Percentiles rank a stretch among this genome's conserved stretches.
phyloP scores from a whole-genome alignment of 2,329 filamentous ascomycete genomes.

The Blumeriella jaapii region DNA sequence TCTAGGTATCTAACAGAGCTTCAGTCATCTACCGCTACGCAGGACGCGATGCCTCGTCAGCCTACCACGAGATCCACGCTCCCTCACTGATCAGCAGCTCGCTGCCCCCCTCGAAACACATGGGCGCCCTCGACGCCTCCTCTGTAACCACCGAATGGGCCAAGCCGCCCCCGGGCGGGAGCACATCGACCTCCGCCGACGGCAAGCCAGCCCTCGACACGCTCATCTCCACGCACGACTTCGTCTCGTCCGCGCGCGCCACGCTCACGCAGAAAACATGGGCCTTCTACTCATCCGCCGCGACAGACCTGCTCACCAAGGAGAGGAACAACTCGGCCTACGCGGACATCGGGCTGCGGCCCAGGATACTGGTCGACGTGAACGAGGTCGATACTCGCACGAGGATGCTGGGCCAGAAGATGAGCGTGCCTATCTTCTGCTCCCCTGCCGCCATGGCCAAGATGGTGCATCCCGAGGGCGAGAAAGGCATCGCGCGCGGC shows the following conservation, averaged over 20 bases:
- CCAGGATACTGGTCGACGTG: conserved; percentile 46
- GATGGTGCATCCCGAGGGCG: conserved; percentile 53
- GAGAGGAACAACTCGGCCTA: conserved; percentile 44
- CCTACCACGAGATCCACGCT: conserved; percentile 41
- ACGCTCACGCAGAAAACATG: conserved; percentile 51
- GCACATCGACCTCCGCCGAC: conserved; percentile 11
- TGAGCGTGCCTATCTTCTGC: conserved; percentile 48
- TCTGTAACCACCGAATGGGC: conserved; percentile 39
- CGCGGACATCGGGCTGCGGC: conserved; percentile 45
- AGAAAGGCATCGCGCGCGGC: conserved; percentile 43
- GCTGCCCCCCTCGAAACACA: conserved; percentile 32
- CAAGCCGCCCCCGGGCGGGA: conserved; percentile 29
- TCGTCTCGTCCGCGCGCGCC: conserved; percentile 42
- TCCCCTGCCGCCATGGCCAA: conserved; percentile 53
- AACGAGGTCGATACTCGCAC: conserved; percentile 38
- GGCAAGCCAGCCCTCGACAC: conserved; percentile 34
- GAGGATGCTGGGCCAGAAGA: conserved; percentile 41
- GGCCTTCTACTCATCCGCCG: conserved; percentile 57
- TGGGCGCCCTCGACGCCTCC: conserved; percentile 37
- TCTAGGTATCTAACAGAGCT: no score
- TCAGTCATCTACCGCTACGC: conserved; percentile 39
- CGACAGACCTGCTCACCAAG: conserved; percentile 56
- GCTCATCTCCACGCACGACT: conserved; percentile 49
- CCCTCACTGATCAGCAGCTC: conserved; percentile 35
- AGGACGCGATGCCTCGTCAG: conserved; percentile 40